A percentile compares a stretch with the other conserved stretches of the same genome.
Conservation (phyloP, 768 basidiomycete species). For the Kondoa malvinella region DNA sequence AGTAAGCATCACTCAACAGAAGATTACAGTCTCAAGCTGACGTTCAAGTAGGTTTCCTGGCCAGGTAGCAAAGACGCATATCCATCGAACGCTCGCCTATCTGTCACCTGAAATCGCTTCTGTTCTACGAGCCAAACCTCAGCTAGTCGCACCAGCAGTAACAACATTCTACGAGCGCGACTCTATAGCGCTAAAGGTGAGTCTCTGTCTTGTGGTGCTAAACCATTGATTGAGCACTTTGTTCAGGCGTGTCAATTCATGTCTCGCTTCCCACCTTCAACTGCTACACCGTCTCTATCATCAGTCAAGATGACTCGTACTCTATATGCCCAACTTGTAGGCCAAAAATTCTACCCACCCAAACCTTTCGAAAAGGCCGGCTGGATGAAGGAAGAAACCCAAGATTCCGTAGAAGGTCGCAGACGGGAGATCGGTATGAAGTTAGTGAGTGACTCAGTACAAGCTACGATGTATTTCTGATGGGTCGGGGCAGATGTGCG, state of each 20-base stretch:
- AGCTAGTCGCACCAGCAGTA: conserved; percentile 65
- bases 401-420: conserved; percentile 52
- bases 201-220: not conserved
- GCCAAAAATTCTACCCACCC: conserved; percentile 82
- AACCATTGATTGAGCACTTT: not conserved
- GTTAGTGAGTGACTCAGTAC: conserved; percentile 43
- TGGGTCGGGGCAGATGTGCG: conserved; percentile 48
- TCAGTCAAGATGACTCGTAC: conserved; percentile 61
- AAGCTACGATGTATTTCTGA: not conserved
- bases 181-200: conserved; percentile 33
- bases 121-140: conserved; percentile 46
- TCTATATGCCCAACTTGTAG: conserved; percentile 79
- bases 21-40: conserved; percentile 1
- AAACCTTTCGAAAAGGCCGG: conserved; percentile 52
- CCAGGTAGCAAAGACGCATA: conserved; percentile 42
- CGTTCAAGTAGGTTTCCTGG: conserved; percentile 47
- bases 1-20: not conserved
- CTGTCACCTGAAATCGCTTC: conserved; percentile 64
- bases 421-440: conserved; percentile 85
- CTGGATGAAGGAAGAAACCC: conserved; percentile 35
- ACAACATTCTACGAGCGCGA: conserved; percentile 94
- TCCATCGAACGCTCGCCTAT: conserved; percentile 61
- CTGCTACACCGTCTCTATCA: conserved; percentile 33
- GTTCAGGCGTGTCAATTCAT: conserved; percentile 66
- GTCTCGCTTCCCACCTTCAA: conserved; percentile 67